phyloP scores from a whole-genome alignment of 192 early-diverging fungal genomes.

The Dissophora ornata region DNA sequence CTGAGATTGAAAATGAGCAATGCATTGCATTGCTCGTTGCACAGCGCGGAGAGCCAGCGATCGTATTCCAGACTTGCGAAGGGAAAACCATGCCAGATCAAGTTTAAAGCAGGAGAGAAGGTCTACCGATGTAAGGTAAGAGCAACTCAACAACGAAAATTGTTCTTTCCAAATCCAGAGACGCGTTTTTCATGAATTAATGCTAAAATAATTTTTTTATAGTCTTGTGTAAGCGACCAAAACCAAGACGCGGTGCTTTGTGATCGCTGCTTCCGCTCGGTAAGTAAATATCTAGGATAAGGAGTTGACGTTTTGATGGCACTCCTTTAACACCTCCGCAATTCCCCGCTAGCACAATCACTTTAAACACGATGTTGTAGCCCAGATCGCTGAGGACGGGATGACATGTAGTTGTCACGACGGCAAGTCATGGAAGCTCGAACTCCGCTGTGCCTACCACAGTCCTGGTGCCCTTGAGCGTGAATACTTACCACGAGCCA shows the following conservation, averaged over 20 bases:
- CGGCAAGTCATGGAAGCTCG: constrained; percentile 12
- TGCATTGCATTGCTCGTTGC: constrained; percentile 30
- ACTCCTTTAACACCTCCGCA: too few relatives aligned
- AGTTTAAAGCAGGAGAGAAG: constrained; percentile 20
- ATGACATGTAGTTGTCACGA: constrained; percentile 21
- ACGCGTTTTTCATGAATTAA: too few relatives aligned
- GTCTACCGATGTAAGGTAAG: constrained; percentile 41
- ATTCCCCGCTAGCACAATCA: constrained; percentile 46
- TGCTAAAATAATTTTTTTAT: constrained; percentile 11
- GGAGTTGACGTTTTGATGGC: too few relatives aligned
- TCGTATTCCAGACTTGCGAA: constrained; percentile 25
- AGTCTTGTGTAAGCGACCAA: constrained; percentile 8
- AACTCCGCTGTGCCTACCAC: constrained; percentile 14
- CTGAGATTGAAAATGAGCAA: constrained; percentile 2
- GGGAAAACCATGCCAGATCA: constrained; percentile 29
- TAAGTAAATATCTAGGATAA: not conserved
- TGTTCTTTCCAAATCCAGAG: too few relatives aligned
- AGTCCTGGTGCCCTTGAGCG: constrained; percentile 2
- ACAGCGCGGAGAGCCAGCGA: constrained; percentile 17
- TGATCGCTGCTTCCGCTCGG: constrained; percentile 34
- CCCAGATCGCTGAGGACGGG: constrained; percentile 5
- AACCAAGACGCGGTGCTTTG: constrained; percentile 8
- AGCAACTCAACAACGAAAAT: too few relatives aligned
- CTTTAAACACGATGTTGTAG: constrained; percentile 20
- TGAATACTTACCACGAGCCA: constrained; percentile 3